Evolutionary conservation across 176 grass and related monocot species (phyloP).

Genomic region (Aegilops umbellulata): DNA sequence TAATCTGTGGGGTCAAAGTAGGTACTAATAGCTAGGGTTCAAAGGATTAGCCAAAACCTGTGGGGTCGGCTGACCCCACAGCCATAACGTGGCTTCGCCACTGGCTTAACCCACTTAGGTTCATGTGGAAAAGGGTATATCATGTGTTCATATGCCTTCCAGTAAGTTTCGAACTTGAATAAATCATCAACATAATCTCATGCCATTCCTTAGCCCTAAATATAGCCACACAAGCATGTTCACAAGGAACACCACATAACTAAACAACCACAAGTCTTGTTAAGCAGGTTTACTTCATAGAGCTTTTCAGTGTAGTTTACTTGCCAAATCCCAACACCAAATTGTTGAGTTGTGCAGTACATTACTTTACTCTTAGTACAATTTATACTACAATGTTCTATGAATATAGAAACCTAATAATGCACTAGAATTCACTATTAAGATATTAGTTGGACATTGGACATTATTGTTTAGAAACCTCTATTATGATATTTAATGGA

Average conservation of each 20-base stretch:
- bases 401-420: too few relatives aligned
- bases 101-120: not conserved
- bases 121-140: not conserved
- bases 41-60: too few relatives aligned
- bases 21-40: too few relatives aligned
- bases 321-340: not conserved
- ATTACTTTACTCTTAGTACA: not conserved
- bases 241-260: not conserved
- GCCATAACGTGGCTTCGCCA: too few relatives aligned
- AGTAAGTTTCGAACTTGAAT: not conserved
- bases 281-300: not conserved
- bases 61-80: too few relatives aligned
- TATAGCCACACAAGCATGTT: not conserved
- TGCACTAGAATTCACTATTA: too few relatives aligned
- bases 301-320: not conserved
- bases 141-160: not conserved
- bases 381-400: too few relatives aligned
- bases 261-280: not conserved
- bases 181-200: not conserved
- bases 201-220: not conserved
- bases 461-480: too few relatives aligned
- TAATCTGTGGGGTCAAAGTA: too few relatives aligned
- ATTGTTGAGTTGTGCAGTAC: not conserved
- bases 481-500: too few relatives aligned
- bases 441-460: too few relatives aligned